Percentiles rank a stretch among this genome's conserved stretches.
These are phyloP conservation scores for Phytophthora hibernalis DNA, from an alignment of 352 stramenopile genomes.

Conservation along the genomic window DNA sequence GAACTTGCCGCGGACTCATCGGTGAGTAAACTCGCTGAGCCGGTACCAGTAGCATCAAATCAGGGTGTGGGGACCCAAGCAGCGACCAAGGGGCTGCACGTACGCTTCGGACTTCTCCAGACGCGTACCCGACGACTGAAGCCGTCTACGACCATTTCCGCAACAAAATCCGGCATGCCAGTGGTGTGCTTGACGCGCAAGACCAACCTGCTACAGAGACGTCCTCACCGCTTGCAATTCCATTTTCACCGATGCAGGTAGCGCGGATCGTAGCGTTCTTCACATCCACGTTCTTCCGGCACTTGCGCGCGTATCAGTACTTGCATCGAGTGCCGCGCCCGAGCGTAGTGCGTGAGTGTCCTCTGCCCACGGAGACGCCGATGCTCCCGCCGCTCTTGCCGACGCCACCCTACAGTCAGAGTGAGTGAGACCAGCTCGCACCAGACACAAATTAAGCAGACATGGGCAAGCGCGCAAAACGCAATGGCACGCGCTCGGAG, in stretches of 20 bases:
- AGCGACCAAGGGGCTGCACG: not conserved
- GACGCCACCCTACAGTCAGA: constrained; percentile 25
- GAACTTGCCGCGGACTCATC: constrained; percentile 12
- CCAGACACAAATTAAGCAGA: constrained; percentile 26
- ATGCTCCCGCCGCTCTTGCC: constrained; percentile 46
- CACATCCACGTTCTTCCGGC: constrained; percentile 71
- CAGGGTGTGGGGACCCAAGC: constrained; percentile 6
- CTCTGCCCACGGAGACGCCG: constrained; percentile 58
- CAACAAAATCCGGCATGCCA: constrained; percentile 34
- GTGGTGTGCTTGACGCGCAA: constrained; percentile 2
- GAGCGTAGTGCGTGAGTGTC: constrained; percentile 38
- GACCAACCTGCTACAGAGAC: constrained; percentile 4
- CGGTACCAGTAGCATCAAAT: constrained; percentile 9
- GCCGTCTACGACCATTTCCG: constrained; percentile 51
- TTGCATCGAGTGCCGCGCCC: constrained; percentile 26
- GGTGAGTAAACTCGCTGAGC: constrained; percentile 8
- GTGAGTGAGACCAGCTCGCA: constrained; percentile 19
- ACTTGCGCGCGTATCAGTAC: constrained; percentile 76
- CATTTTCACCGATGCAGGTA: constrained; percentile 52
- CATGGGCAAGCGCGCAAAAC: constrained; percentile 25
- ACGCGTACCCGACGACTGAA: constrained; percentile 37
- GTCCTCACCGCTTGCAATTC: constrained; percentile 1
- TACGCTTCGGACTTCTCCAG: not conserved
- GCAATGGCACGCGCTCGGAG: constrained; percentile 19
- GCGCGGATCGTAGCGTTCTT: constrained; percentile 72